Evolutionary conservation across 2,329 filamentous ascomycete species (phyloP).

Genomic region (Neoarthrinium moseri): DNA sequence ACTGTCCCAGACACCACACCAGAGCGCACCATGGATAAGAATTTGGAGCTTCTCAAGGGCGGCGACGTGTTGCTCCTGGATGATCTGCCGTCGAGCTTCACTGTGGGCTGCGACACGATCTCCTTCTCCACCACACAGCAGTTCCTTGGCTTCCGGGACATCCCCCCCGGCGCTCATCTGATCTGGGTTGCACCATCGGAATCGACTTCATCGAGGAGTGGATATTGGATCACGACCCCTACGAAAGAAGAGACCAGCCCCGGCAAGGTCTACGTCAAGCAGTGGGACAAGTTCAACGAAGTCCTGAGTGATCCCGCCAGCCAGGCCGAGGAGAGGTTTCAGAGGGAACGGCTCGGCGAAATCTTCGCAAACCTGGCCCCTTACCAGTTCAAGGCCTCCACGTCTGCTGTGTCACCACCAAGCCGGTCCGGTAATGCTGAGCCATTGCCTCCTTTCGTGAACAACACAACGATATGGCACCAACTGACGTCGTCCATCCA

Average conservation of each 20-base stretch:
- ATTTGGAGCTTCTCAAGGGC: constrained; percentile 24
- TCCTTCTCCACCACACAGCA: constrained; percentile 42
- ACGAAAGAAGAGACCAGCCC: constrained; percentile 24
- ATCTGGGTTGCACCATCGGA: constrained; percentile 55
- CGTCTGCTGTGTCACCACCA: constrained; percentile 5
- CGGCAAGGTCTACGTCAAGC: constrained; percentile 31
- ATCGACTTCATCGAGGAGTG: constrained; percentile 48
- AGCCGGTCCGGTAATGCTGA: constrained; percentile 14
- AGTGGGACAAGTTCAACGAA: constrained; percentile 53
- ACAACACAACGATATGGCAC: constrained; percentile 44
- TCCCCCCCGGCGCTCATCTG: constrained; percentile 57
- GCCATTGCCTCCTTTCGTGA: constrained; percentile 22
- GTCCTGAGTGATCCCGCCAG: constrained; percentile 46
- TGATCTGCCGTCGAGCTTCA: constrained; percentile 48
- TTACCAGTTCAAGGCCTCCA: constrained; percentile 35
- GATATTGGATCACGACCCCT: constrained; percentile 54
- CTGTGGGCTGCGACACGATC: constrained; percentile 52
- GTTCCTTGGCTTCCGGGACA: constrained; percentile 53
- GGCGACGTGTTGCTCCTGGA: constrained; percentile 54
- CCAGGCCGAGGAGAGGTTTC: constrained; percentile 42
- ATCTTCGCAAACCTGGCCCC: constrained; percentile 42
- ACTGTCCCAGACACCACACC: constrained; percentile 14
- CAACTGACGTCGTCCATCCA: constrained; percentile 50
- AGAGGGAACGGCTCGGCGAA: constrained; percentile 37
- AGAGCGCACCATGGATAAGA: constrained; percentile 16